Conservation (phyloP, 2,329 filamentous ascomycete species). For the Neopestalotiopsis sp. region DNA sequence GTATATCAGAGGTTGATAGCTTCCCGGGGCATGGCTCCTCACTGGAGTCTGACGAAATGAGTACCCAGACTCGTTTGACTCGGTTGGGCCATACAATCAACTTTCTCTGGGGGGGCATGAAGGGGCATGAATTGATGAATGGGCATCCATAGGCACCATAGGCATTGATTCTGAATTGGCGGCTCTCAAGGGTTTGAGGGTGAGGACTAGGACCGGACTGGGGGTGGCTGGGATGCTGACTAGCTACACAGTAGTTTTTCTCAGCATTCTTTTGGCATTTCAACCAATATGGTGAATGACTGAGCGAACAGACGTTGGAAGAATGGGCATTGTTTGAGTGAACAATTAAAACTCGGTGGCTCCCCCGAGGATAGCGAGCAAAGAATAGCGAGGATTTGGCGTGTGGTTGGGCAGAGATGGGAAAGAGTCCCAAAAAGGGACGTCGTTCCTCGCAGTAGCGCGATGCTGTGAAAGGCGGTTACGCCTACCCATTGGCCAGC, state of each 20-base stretch:
- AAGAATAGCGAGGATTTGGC: slow-evolving; percentile 25
- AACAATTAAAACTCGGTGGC: not conserved
- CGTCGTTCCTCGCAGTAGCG: slow-evolving; percentile 41
- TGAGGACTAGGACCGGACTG: not conserved
- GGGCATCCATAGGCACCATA: not conserved
- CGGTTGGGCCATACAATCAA: not conserved
- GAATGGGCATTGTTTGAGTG: slow-evolving; percentile 23
- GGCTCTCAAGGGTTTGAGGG: slow-evolving; percentile 7
- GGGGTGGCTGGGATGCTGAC: slow-evolving; percentile 17
- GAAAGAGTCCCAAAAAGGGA: slow-evolving; percentile 31
- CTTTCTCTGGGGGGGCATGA: not conserved
- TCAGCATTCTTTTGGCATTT: not conserved
- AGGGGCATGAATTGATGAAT: not conserved
- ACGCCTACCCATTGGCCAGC: slow-evolving; percentile 41
- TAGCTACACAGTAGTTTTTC: not conserved
- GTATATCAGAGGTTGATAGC: slow-evolving; percentile 9
- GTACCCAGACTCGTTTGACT: slow-evolving; percentile 22
- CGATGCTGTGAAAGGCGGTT: slow-evolving; percentile 35
- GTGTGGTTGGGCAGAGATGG: slow-evolving; percentile 37
- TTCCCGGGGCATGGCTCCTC: slow-evolving; percentile 6
- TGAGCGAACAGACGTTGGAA: slow-evolving; percentile 8
- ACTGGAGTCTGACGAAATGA: slow-evolving; percentile 20
- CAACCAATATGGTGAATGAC: slow-evolving; percentile 20
- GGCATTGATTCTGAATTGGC: slow-evolving; percentile 20
- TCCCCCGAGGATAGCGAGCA: slow-evolving; percentile 15